Evolutionary conservation across 805 yeast genomes (phyloP).

Genomic region (Yamadazyma phyllophila): DNA sequence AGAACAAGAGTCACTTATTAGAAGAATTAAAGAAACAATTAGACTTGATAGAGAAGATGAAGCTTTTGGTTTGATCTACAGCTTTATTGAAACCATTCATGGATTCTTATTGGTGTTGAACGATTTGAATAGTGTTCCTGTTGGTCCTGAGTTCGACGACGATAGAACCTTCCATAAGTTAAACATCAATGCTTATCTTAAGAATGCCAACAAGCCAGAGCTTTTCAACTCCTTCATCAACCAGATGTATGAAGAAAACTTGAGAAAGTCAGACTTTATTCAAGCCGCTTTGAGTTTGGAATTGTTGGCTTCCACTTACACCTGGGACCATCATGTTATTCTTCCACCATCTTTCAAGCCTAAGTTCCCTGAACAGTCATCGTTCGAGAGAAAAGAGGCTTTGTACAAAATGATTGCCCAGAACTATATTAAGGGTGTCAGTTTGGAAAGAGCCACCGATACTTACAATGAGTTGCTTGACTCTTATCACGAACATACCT

Average conservation of each 20-base stretch:
- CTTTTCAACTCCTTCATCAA: conserved; percentile 75
- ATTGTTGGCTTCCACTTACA: conserved; percentile 70
- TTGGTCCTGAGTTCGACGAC: conserved; percentile 80
- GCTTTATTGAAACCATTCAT: conserved; percentile 52
- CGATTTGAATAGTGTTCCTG: conserved; percentile 72
- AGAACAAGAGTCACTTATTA: conserved; percentile 56
- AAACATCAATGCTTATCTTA: conserved; percentile 71
- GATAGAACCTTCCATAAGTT: conserved; percentile 80
- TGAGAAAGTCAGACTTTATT: conserved; percentile 58
- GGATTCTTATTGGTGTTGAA: conserved; percentile 63
- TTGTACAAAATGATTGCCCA: conserved; percentile 67
- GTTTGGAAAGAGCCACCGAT: conserved; percentile 77
- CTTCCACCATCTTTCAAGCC: conserved; percentile 63
- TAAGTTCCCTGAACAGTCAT: conserved; percentile 72
- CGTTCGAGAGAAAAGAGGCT: conserved; percentile 77
- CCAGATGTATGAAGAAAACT: conserved; percentile 65
- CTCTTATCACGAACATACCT: conserved; percentile 69
- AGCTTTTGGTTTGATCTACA: conserved; percentile 49
- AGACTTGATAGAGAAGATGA: conserved; percentile 64
- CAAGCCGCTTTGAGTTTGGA: conserved; percentile 85
- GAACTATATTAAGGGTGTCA: conserved; percentile 66
- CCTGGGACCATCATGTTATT: conserved; percentile 62
- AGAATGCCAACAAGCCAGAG: conserved; percentile 77
- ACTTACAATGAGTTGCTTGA: conserved; percentile 73
- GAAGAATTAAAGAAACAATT: conserved; percentile 47